Base-by-base conservation (phyloP, 345 rosid genomes). In the Brassica carinata region DNA sequence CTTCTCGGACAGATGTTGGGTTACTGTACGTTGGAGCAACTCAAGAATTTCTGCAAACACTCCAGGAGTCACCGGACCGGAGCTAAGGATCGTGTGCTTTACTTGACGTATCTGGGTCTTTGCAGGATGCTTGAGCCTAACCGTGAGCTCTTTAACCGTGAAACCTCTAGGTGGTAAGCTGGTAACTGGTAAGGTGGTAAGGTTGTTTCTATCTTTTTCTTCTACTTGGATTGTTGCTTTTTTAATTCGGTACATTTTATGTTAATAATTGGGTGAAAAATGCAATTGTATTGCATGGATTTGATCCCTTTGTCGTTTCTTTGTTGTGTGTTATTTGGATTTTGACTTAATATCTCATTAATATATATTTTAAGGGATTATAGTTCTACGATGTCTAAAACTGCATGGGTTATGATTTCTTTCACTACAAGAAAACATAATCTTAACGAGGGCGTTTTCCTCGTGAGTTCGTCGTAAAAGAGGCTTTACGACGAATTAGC, bases 21-120 rank as follows among this genome's bases (percentile, higher is more conserved):
- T 0, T 84, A 85, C 64, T 93, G 96, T 69, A 89, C 95, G 3
- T 84, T 94, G 18, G 87, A 86, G 1, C 93, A 93, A 78, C 80
- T 95, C 68, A 95, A 90, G 89, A 91, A 95, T 83, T 91, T 95
- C 53, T 95, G 99, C 74, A 92, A 91, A 83, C 94, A 94, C 55
- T 85, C 91, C 0, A 84, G 84, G 57, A 88, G 84, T 65, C 97
- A 94, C 74, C 85, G 97, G 0, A 92, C 97, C 5, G 96, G 94
- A 26, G 96, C 98, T 0, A 94, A 94, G 63, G 90, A 94, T 80
- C 92, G 97, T 8, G 87, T 94, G 38, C 87, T 94, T 19, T 94
- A 85, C 81, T 83, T 83, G 45, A 83, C 96, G 1, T 94, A 92
- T 76, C 69, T 94, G 3, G 88, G 84, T 1, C 64, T 91, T 19